Evolutionary conservation across 1,284 basidiomycete genomes (phyloP).

Genomic region (Pisolithus thermaeus): DNA sequence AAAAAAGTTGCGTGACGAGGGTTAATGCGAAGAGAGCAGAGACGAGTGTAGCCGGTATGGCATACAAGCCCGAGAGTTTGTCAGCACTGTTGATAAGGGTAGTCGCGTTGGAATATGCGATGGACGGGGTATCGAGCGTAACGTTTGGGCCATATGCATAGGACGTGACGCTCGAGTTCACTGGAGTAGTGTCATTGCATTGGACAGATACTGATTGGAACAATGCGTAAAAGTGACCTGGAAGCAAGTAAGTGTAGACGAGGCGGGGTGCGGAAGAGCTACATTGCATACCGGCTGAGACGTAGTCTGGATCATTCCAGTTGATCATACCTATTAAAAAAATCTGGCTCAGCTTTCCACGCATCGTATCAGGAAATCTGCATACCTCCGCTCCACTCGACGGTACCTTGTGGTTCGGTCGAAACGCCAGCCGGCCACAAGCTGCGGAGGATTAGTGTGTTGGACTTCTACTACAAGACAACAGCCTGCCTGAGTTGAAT

Average conservation of each 20-base stretch:
- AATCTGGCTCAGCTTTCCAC: conserved; percentile 1
- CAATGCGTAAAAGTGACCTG: conserved; percentile 56
- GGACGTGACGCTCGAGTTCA: conserved; percentile 43
- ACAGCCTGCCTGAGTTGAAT: conserved; percentile 63
- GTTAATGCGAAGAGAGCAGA: conserved; percentile 16
- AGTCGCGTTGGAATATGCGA: conserved; percentile 50
- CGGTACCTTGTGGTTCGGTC: conserved; percentile 55
- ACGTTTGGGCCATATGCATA: conserved; percentile 59
- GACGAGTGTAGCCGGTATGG: conserved; percentile 11
- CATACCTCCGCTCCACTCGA: conserved; percentile 66
- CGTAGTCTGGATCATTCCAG: conserved; percentile 72
- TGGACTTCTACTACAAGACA: neutral
- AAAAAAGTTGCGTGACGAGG: conserved; percentile 12
- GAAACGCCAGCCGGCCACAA: conserved; percentile 76
- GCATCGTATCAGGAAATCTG: neutral
- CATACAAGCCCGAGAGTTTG: conserved; percentile 5
- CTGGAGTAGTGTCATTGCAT: conserved; percentile 46
- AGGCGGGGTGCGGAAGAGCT: neutral
- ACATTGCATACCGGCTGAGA: conserved; percentile 41
- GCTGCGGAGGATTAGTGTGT: conserved; percentile 27
- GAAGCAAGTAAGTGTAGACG: conserved; percentile 1
- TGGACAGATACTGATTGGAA: conserved; percentile 53
- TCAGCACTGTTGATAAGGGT: conserved; percentile 40
- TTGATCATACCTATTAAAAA: conserved; percentile 54
- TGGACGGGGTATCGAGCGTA: conserved; percentile 42